Percentiles rank a stretch among this genome's conserved stretches.
Conservation (phyloP, 83 land plant genomes). For the Picea engelmannii region DNA sequence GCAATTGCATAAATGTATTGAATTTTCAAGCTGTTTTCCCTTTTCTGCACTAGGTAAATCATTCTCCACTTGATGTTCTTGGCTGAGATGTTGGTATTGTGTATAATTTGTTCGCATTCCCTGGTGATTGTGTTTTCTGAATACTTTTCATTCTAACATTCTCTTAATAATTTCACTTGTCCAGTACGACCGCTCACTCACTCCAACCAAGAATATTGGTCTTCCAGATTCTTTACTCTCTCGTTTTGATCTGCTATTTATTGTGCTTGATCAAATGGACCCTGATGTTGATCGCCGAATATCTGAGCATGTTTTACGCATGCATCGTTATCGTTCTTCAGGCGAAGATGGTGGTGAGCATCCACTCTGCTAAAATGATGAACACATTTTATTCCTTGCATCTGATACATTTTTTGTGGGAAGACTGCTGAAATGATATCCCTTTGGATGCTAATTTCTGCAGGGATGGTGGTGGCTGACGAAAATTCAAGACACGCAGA, state of each 20-base stretch:
- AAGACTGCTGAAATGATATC: background rate
- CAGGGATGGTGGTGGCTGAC: conserved; percentile 54
- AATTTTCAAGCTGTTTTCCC: background rate
- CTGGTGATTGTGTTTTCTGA: background rate
- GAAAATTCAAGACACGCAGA: conserved; percentile 53
- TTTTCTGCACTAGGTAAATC: no score
- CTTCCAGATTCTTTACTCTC: conserved; percentile 98
- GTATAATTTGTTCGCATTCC: no score
- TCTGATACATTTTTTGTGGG: background rate
- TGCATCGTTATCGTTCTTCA: conserved; percentile 87
- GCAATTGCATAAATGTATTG: background rate
- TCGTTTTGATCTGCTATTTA: conserved; percentile 97
- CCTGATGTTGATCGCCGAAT: conserved; percentile 91
- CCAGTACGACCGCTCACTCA: conserved; percentile 98
- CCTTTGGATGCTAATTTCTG: background rate
- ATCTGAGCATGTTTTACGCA: conserved; percentile 87
- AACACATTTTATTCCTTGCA: background rate
- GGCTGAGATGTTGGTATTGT: no score
- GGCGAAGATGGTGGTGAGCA: conserved; percentile 76
- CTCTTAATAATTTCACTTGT: conserved; percentile 7
- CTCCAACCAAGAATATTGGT: conserved; percentile 99
- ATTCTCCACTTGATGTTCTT: no score
- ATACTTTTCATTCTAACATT: background rate
- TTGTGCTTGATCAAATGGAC: conserved; percentile 99
- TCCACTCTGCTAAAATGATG: conserved; percentile 4